phyloP scores from a whole-genome alignment of 1,284 basidiomycete genomes.

The Cryptococcus sp. region DNA sequence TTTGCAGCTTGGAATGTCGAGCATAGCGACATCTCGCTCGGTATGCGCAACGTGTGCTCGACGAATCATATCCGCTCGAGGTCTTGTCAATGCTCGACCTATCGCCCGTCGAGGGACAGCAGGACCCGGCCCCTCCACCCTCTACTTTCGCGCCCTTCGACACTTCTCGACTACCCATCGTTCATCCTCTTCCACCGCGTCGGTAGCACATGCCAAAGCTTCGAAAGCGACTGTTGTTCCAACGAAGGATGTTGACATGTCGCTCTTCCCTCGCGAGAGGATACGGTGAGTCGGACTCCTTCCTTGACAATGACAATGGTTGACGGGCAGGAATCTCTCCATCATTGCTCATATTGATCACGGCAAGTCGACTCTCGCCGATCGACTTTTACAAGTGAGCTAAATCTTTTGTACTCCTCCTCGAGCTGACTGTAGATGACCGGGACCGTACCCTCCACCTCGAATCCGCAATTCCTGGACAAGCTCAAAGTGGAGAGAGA shows the following conservation, averaged over 20 bases:
- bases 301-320: not conserved
- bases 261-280: constrained; percentile 64
- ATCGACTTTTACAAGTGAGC: constrained; percentile 66
- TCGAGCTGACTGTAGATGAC: constrained; percentile 58
- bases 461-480: constrained; percentile 76
- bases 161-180: constrained; percentile 3
- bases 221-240: no score
- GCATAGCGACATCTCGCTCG: no score
- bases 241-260: constrained; percentile 50
- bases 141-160: not conserved
- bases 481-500: constrained; percentile 96
- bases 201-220: no score
- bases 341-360: constrained; percentile 92
- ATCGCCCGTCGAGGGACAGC: no score
- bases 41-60: no score
- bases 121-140: no score
- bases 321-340: constrained; percentile 69
- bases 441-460: constrained; percentile 66
- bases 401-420: not conserved
- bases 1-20: no score
- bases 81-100: no score
- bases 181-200: no score
- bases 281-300: constrained; percentile 57
- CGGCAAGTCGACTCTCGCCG: constrained; percentile 88
- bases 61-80: no score